Evolutionary conservation across 2,329 filamentous ascomycete genomes (phyloP).

Genomic region (Dactylellina haptotyla): DNA sequence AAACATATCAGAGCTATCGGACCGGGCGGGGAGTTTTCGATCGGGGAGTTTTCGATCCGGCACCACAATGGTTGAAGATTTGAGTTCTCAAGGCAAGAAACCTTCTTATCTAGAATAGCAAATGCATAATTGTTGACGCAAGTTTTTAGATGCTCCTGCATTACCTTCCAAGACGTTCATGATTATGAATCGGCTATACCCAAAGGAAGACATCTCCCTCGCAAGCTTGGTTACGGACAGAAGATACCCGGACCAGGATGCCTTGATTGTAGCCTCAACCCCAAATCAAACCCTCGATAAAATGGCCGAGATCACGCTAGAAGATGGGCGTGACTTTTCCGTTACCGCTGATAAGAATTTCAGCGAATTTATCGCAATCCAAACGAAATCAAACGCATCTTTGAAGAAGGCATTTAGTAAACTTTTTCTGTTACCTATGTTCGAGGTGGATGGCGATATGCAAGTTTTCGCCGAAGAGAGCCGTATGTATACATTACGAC

Average conservation of each 20-base stretch:
- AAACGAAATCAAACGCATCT: conserved; percentile 4
- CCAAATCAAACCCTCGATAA: neutral
- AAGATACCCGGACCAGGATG: conserved; percentile 37
- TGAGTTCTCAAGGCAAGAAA: neutral
- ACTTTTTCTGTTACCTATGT: conserved; percentile 27
- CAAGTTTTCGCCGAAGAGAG: conserved; percentile 37
- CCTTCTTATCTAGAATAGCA: neutral
- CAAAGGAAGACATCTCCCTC: conserved; percentile 23
- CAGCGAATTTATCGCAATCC: conserved; percentile 22
- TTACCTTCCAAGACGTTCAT: conserved; percentile 25
- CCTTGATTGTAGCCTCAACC: conserved; percentile 1
- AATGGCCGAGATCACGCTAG: neutral
- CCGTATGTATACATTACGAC: conserved; percentile 27
- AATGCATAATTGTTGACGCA: neutral
- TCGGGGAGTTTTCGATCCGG: neutral
- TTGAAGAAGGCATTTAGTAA: conserved; percentile 30
- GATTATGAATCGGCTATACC: conserved; percentile 20
- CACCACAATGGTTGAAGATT: neutral
- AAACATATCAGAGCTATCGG: neutral
- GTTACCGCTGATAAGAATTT: conserved; percentile 34
- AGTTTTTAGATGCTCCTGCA: neutral
- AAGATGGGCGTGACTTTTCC: conserved; percentile 26
- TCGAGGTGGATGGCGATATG: conserved; percentile 25
- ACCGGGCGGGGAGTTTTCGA: neutral
- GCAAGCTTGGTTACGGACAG: conserved; percentile 30